Percentiles rank a stretch among this genome's conserved stretches.
phyloP scores from a whole-genome alignment of 2,329 filamentous ascomycete species.

The Alternaria rosae region DNA sequence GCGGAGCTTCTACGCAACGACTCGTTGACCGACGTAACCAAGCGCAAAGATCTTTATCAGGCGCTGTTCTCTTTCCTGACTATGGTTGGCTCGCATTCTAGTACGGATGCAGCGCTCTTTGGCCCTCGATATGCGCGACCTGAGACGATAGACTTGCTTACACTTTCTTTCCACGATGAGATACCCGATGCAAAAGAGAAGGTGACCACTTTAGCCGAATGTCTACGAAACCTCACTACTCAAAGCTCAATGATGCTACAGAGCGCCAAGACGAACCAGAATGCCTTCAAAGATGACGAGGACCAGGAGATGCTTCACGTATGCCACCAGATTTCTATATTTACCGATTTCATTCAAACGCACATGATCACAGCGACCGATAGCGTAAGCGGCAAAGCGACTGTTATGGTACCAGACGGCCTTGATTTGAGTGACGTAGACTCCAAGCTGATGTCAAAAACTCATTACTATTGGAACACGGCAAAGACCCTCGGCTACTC shows the following conservation, averaged over 20 bases:
- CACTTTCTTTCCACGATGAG: constrained; percentile 38
- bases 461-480: constrained; percentile 26
- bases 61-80: constrained; percentile 52
- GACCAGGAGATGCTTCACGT: constrained; percentile 44
- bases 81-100: constrained; percentile 41
- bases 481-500: constrained; percentile 19
- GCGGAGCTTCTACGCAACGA: constrained; percentile 53
- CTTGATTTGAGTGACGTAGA: constrained; percentile 39
- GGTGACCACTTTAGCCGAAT: constrained; percentile 31
- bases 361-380: not conserved
- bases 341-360: constrained; percentile 35
- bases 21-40: constrained; percentile 49
- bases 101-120: constrained; percentile 41
- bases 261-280: constrained; percentile 21
- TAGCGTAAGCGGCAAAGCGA: not conserved
- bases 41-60: constrained; percentile 48
- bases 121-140: constrained; percentile 45
- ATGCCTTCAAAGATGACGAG: constrained; percentile 30
- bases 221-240: constrained; percentile 35
- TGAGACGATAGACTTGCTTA: constrained; percentile 47
- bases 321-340: constrained; percentile 40
- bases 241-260: constrained; percentile 33
- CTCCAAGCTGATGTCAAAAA: constrained; percentile 49
- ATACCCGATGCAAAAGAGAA: constrained; percentile 7
- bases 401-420: not conserved